These are phyloP conservation scores for Pseudohalonectria lignicola DNA, from an alignment of 2,329 filamentous ascomycete genomes.

Conservation along the genomic window DNA sequence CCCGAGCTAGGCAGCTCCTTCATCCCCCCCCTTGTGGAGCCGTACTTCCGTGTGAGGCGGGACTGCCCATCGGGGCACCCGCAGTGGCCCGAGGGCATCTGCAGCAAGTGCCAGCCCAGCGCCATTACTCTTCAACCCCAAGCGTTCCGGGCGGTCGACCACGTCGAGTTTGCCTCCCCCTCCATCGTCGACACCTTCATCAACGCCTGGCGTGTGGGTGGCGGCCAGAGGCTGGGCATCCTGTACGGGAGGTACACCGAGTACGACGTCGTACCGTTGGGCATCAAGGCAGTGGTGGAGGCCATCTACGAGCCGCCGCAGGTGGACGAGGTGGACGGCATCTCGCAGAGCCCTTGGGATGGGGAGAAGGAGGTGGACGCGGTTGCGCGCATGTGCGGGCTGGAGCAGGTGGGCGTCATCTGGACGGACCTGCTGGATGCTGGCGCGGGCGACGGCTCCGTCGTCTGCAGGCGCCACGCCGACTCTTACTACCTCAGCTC, in stretches of 20 bases:
- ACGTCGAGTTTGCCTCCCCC: conserved; percentile 88
- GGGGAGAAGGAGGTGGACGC: conserved; percentile 74
- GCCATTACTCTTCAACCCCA: conserved; percentile 93
- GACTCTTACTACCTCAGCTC: conserved; percentile 94
- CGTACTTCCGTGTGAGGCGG: conserved; percentile 78
- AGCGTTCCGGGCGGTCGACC: conserved; percentile 91
- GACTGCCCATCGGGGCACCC: conserved; percentile 91
- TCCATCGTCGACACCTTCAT: conserved; percentile 81
- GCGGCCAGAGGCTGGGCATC: conserved; percentile 75
- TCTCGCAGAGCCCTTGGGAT: conserved; percentile 75
- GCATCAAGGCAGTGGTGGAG: conserved; percentile 90
- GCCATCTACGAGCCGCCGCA: conserved; percentile 96
- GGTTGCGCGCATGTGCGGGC: conserved; percentile 69
- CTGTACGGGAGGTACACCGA: conserved; percentile 85
- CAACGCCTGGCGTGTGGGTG: conserved; percentile 82
- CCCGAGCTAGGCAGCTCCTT: conserved; percentile 88
- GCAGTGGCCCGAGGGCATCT: conserved; percentile 91
- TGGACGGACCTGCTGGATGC: conserved; percentile 87
- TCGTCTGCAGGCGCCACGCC: conserved; percentile 89
- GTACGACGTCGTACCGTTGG: conserved; percentile 85
- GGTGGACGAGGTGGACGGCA: conserved; percentile 75
- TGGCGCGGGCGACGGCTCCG: conserved; percentile 70
- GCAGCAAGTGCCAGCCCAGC: conserved; percentile 94
- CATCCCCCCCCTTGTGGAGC: conserved; percentile 88
- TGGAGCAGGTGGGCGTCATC: conserved; percentile 84